A percentile compares a stretch with the other conserved stretches of the same genome.
Conservation (phyloP, 352 stramenopile genomes). For the Phytophthora foliorum region DNA sequence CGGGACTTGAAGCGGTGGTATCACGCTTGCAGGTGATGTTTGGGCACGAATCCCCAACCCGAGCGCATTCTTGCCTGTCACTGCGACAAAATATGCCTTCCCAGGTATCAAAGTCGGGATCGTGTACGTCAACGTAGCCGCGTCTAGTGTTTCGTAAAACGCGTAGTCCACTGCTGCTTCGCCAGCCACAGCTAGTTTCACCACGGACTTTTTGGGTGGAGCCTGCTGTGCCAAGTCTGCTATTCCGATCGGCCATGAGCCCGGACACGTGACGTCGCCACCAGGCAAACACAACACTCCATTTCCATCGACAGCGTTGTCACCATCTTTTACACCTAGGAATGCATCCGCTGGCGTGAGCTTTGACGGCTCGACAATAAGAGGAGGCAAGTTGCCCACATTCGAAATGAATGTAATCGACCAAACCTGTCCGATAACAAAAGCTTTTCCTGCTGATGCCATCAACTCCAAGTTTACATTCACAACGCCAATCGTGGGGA, state of each 20-base stretch:
- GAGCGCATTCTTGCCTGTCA: slow-evolving; percentile 91
- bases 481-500: slow-evolving; percentile 76
- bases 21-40: slow-evolving; percentile 56
- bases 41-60: slow-evolving; percentile 63
- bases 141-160: slow-evolving; percentile 77
- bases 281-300: slow-evolving; percentile 58
- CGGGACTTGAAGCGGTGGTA: slow-evolving; percentile 83
- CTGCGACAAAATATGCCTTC: slow-evolving; percentile 83
- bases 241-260: slow-evolving; percentile 49
- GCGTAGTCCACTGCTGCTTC: slow-evolving; percentile 72
- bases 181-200: slow-evolving; percentile 37
- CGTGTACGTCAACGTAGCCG: slow-evolving; percentile 70
- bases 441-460: slow-evolving; percentile 22
- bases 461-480: slow-evolving; percentile 44
- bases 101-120: slow-evolving; percentile 80
- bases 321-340: slow-evolving; percentile 74
- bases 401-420: slow-evolving; percentile 83
- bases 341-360: slow-evolving; percentile 59
- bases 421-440: slow-evolving; percentile 63
- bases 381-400: slow-evolving; percentile 61
- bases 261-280: slow-evolving; percentile 48
- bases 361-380: slow-evolving; percentile 74
- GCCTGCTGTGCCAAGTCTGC: slow-evolving; percentile 19
- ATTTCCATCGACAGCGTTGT: slow-evolving; percentile 68
- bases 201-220: slow-evolving; percentile 16